Base-by-base conservation (phyloP, 1,284 basidiomycete species). In the Hypsizygus ulmarius region DNA sequence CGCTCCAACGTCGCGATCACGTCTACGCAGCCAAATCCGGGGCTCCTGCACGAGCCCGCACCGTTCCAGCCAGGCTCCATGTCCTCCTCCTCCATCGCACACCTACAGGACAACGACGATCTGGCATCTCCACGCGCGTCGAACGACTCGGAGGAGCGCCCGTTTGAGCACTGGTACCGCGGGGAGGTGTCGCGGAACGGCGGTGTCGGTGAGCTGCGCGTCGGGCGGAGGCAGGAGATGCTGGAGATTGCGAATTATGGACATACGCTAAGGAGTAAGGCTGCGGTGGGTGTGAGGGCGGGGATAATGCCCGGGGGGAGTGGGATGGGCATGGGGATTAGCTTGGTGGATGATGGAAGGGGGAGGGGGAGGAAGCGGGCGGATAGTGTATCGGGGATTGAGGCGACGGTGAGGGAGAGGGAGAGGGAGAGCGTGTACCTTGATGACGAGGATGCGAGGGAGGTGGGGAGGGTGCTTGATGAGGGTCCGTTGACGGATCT, bases 151-250 rank as follows among this genome's bases (percentile, higher is more conserved):
- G 85, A 87, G 52, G 87, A 90, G 60, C 77, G 77, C 5, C 87
- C 86, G 0, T 90, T 83, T 53, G 85, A 90, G 58, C 87, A 90
- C 58, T 90, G 87, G 87, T 90, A 90, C 61, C 81, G 87, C 42
- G 87, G 87, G 2, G 87, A 90, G 54, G 76, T 87, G 2, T 81
- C 86, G 6, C 74, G 87, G 35, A 90, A 90, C 58, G 87, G 87
- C 27, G 87, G 87, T 33, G 87, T 90, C 12, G 87, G 87, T 38
- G 87, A 90, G 63, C 68, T 87, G 47, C 74, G 83, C 18, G 79
- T 90, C 2, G 87, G 79, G 2, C 74, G 74, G 57, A 74, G 81
- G 51, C 72, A 82, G 63, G 87, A 90, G 64, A 90, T 90, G 87
- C 62, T 90, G 45, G 85, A 89, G 59, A 90, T 90, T 52, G 87